Conservation (phyloP, 2,329 filamentous ascomycete genomes). For the Shiraia sp. region DNA sequence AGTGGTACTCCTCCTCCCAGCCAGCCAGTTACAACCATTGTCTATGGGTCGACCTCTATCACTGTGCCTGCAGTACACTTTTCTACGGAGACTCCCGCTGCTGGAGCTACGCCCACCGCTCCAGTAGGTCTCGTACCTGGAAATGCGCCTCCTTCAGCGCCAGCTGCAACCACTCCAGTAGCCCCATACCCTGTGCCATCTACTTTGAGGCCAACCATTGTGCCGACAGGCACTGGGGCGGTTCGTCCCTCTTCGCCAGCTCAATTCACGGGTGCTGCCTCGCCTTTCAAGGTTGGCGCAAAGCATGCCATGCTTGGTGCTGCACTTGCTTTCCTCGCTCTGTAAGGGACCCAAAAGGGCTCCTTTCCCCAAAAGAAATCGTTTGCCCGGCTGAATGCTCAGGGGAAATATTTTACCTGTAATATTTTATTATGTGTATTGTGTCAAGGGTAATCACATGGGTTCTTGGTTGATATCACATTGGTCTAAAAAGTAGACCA, state of each 20-base stretch:
- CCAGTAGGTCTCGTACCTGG: conserved; percentile 43
- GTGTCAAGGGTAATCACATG: no score
- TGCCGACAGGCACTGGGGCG: conserved; percentile 29
- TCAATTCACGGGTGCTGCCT: conserved; percentile 42
- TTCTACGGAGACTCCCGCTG: conserved; percentile 42
- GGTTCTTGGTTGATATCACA: no score
- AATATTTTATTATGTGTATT: no score
- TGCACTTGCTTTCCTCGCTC: conserved; percentile 37
- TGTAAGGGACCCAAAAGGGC: no score
- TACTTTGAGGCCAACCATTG: conserved; percentile 25
- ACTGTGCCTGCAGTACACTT: conserved; percentile 53
- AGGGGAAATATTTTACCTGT: no score
- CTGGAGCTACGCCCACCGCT: conserved; percentile 31
- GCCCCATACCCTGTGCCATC: conserved; percentile 31
- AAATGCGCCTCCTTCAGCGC: conserved; percentile 33
- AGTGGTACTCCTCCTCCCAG: conserved; percentile 9
- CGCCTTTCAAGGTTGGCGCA: conserved; percentile 24
- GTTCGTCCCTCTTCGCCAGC: conserved; percentile 21
- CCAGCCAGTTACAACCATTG: conserved; percentile 46
- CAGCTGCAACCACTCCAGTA: conserved; percentile 26
- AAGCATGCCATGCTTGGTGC: conserved; percentile 33
- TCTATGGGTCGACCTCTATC: conserved; percentile 47
- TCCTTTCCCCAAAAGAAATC: no score
- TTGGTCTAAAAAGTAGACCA: no score
- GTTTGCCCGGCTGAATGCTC: no score